Evolutionary conservation across 805 yeast genomes (phyloP), one percentile per base, ranked within the genome.

Genomic region (Dipodascopsis tothii): DNA sequence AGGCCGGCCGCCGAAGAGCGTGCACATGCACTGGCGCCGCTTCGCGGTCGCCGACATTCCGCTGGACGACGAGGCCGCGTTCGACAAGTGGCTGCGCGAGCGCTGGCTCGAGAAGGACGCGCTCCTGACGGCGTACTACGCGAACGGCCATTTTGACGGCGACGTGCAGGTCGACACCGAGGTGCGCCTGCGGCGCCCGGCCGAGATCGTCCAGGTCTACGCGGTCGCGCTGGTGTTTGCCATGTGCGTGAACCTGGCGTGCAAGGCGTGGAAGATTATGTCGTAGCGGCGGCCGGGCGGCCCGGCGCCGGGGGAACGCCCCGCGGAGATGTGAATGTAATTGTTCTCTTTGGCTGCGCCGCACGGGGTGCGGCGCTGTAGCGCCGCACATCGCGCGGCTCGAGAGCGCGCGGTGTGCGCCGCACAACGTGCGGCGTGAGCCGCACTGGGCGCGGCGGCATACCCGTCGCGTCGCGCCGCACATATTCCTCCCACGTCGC

Each of bases 31-130:
- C 61, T 67, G 87, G 46, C 73, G 81, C 48, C 73, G 77, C 9
- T 72, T 74, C 50, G 66, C 67, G 6, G 55, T 85, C 6, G 55
- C 64, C 3, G 84, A 80, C 5, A 82, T 86, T 14, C 95, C 95
- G 0, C 68, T 67, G 53, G 71, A 73, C 21, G 70, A 72, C 38
- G 74, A 74, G 40, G 67, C 63, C 39, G 58, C 54, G 34, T 87
- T 92, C 58, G 83, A 79, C 41, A 64, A 72, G 20, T 92, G 98
- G 98, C 63, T 92, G 37, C 71, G 69, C 48, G 63, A 71, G 2
- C 64, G 75, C 7, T 92, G 97, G 97, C 57, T 65, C 17, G 80
- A 76, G 51, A 92, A 92, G 62, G 97, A 92, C 62, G 64, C 61
- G 38, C 60, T 81, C 39, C 69, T 92, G 77, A 78, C 73, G 5